Base-by-base conservation (phyloP, 495 filamentous ascomycete genomes). In the Aspergillus incahuasiensis region DNA sequence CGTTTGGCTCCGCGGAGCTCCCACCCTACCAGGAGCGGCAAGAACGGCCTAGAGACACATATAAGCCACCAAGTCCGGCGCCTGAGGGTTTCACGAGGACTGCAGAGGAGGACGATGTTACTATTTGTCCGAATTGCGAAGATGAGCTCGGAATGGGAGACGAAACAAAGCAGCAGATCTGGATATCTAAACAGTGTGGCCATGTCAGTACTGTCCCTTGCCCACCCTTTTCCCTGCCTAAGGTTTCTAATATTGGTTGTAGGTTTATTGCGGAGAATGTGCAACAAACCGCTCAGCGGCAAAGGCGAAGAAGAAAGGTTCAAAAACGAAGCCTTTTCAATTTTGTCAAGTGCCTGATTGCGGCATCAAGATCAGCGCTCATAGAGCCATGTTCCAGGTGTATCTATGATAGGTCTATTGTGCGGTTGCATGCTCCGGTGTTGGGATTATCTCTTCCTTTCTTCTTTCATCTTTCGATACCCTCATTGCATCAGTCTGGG, bases 261-360 rank as follows among this genome's bases (percentile, higher is more conserved):
- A 89, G 86, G 86, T 87, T 5, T 90, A 89, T 62, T 90, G 86
- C 64, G 86, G 86, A 40, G 78, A 80, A 54, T 90, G 86, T 59
- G 76, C 79, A 15, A 75, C 74, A 34, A 73, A 83, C 42, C 77
- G 86, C 5, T 70, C 67, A 5, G 30, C 68, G 6, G 61, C 70
- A 5, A 74, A 66, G 53, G 69, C 66, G 20, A 75, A 69, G 56
- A 77, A 68, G 42, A 45, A 52, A 6, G 18, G 32, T 18, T 56
- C 58, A 54, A 59, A 59, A 16, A 63, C 59, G 21, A 77, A 73
- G 44, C 70, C 71, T 45, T 83, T 79, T 53, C 63, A 65, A 16
- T 80, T 69, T 51, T 85, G 82, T 64, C 70, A 76, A 42, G 80
- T 82, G 4, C 69, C 68, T 9, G 75, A 67, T 30, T 85, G 82